Evolutionary conservation across 2,329 filamentous ascomycete genomes (phyloP), one percentile per base, ranked within the genome.

Genomic region (Xylariaceae sp.): DNA sequence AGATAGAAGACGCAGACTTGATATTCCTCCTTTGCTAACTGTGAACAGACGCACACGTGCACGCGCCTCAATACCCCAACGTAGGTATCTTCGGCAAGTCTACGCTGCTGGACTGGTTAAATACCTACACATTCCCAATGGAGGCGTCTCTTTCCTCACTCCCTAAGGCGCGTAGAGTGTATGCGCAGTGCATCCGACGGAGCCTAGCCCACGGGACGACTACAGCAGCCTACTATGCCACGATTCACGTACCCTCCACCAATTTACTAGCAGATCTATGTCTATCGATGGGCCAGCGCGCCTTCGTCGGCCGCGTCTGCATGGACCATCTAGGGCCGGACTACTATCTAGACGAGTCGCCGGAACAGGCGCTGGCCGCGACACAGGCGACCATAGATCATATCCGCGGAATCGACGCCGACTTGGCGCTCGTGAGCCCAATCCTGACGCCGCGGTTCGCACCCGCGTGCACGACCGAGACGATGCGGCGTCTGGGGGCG

Each of bases 1-100:
- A n/a, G n/a, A n/a, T 26, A 37, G 5, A 37, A 37, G 3, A 7
- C 18, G 55, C 2, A 16, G 4, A 6, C n/a, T 16, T 2, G 10
- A 29, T 42, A 43, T 23, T 55, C 54, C 23, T 32, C 19, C 43
- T 40, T 42, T 48, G 40, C 68, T 74, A 53, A 71, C 52, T 14
- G 20, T 3, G 10, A 40, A n/a, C 60, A 93, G 93, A 99, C 73
- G 96, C 95, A 0, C 95, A 99, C 72, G 89, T 96, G 55, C 95
- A 99, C 72, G 95, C 95, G 7, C 85, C 93, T 0, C 95, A 99
- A 76, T 97, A 96, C 68, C 92, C 93, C 55, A 99, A 99, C 70
- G 85, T 86, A 1, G 95, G 95, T 56, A 88, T 99, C 61, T 98
- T 98, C 71, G 95, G 95, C 68, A 95, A 93, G 63, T 89, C 90